Evolutionary conservation across 2,329 filamentous ascomycete species (phyloP), one percentile per base, ranked within the genome.

Genomic region (Calonectria ilicicola): DNA sequence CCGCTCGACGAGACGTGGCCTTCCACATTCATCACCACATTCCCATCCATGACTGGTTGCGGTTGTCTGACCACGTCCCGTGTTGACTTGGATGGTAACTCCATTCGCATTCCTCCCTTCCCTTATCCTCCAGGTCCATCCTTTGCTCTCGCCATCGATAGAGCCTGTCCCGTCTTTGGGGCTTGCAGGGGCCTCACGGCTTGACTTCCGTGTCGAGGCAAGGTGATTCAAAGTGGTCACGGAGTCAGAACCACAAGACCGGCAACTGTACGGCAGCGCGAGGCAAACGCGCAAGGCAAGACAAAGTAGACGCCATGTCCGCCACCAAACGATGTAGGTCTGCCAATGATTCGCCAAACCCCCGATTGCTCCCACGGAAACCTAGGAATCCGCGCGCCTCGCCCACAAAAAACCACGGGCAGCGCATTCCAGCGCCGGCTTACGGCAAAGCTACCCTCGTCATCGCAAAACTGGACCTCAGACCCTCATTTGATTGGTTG

Each of bases 381-480:
- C 70, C 67, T 76, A 64, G 70, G 67, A 47, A 74, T 38, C 69
- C 67, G 26, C 72, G 74, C 73, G 73, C 47, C 67, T 77, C 58
- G 70, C 62, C 51, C 74, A 73, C 70, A 63, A 67, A 63, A 69
- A 67, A 65, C 40, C 66, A 60, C 63, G 21, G 51, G 63, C 71
- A 75, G 68, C 75, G 65, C 77, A 78, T 78, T 79, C 78, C 78
- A 79, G 70, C 65, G 76, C 77, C 76, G 76, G 77, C 72, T 75
- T 68, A 56, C 58, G 72, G 66, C 67, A 69, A 68, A 73, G 74
- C 71, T 72, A 69, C 51, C 40, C 49, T 63, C 62, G n/a, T 21
- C 35, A 32, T 38, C n/a, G 49, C 73, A 62, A 67, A 69, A 72
- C 72, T 62, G 53, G 53, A 23, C 29, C 29, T 14, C 35, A 23